Evolutionary conservation across 768 basidiomycete genomes (phyloP), one percentile per base, ranked within the genome.

Genomic region (Kwoniella bestiolae): DNA sequence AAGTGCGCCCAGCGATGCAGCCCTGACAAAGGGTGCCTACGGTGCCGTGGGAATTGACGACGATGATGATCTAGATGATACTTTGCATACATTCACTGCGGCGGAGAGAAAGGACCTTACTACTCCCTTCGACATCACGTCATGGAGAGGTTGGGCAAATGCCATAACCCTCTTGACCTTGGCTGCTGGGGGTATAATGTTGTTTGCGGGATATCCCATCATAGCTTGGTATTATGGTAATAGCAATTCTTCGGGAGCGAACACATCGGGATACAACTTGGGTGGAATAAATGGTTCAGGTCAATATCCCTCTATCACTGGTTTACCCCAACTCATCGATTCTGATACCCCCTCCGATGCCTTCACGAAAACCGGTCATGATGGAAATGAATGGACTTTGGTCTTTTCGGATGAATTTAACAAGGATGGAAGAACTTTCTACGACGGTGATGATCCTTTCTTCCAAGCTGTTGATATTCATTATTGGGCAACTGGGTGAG

Each of bases 391-490:
- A 70, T 88, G 79, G 86, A 88, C 73, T 61, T 85, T 95, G 12
- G 87, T 92, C 3, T 94, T 92, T 79, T 91, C 90, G 44, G 92
- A 94, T 80, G 93, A 94, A 80, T 94, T 94, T 81, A 88, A 94
- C 64, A 83, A 82, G 7, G 87, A 89, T 4, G 89, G 90, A 16
- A 86, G 93, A 38, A 86, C 89, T 0, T 94, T 94, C 79, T 91
- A 89, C 79, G 64, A 66, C 14, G 90, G 90, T 5, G 91, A 94
- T 78, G 92, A 94, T 80, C 90, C 92, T 6, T 93, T 89, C 68
- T 82, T 79, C 74, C 74, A 78, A 50, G 82, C 81, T 14, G 79
- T 82, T 14, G 82, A 83, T 59, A 59, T 83, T 35, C 80, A 82
- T 62, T 82, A 81, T 66, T 81, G 81, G 79, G 64, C 71, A 1